Evolutionary conservation across 768 basidiomycete species (phyloP), one percentile per base, ranked within the genome.

Genomic region (Lactifluus piperatus): DNA sequence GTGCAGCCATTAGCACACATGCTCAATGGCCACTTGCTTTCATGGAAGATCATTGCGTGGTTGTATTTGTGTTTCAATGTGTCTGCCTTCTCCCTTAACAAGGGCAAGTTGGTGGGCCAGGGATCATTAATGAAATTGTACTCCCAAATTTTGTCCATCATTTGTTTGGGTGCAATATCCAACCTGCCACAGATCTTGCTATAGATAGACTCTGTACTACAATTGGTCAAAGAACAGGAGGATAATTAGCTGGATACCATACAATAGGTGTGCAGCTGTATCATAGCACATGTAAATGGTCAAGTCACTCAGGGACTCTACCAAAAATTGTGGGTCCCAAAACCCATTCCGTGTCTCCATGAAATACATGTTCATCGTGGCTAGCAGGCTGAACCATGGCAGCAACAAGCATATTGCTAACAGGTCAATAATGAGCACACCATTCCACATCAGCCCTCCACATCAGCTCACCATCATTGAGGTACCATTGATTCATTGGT

Each of bases 401-500:
- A 51, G 45, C 56, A 44, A 36, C 54, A 30, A 47, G 52, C 32
- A 47, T 45, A 10, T 30, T 24, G 18, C 53, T 37, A 18, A 39
- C 52, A 26, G 20, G 41, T 37, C 44, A n/a, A 39, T 34, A 41
- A 52, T 22, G 3, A 1, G 78, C 84, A 51, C 68, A 91, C 92
- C 79, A 84, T 71, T 93, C 88, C 5, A 91, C 83, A 68, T 90
- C 81, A 16, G 79, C 81, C 71, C 86, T 89, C 97, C 97, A 99
- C 20, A 71, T 69, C 1, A 82, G 71, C 75, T 97, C 93, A 66
- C 95, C 97, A 67, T 97, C 98, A 72, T 98, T 92, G 71, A 98
- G 74, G 72, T 98, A 99, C 94, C 95, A 99, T 73, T 99, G 97
- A 70, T 99, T 97, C 83, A 94, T 94, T 64, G 98, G 75, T 3